A percentile compares a stretch with the other conserved stretches of the same genome.
These are phyloP conservation scores for Saturnispora hagleri DNA, from an alignment of 805 yeast species.

Conservation along the genomic window DNA sequence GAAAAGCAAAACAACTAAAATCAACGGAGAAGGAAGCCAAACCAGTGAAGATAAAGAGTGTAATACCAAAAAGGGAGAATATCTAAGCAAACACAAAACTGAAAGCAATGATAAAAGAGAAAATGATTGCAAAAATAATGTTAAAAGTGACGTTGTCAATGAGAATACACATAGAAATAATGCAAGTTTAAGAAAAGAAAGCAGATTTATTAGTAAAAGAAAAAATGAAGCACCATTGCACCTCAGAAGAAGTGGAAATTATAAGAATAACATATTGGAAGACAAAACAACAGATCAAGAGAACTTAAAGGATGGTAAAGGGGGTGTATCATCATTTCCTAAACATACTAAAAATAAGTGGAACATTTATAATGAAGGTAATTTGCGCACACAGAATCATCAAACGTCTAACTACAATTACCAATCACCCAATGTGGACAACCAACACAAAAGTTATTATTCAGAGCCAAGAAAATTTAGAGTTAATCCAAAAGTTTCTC, in stretches of 20 bases:
- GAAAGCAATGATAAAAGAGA: background rate
- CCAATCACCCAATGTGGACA: background rate
- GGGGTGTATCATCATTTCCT: background rate
- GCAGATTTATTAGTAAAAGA: background rate
- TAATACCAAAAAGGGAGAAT: background rate
- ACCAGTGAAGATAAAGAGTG: background rate
- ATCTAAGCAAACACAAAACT: background rate
- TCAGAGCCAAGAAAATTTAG: background rate
- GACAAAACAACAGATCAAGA: background rate
- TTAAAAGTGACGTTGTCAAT: background rate
- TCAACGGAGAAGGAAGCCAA: background rate
- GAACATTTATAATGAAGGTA: background rate
- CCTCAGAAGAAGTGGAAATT: conserved; percentile 3
- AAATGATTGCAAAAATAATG: background rate
- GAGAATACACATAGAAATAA: background rate
- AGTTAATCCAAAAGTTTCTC: background rate
- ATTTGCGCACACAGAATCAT: background rate
- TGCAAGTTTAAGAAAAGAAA: background rate
- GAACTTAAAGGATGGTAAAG: background rate
- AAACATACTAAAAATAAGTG: background rate
- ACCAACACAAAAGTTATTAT: background rate
- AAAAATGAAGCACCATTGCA: background rate
- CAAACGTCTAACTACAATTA: background rate
- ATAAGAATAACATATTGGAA: background rate
- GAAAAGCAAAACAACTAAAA: background rate